These are phyloP conservation scores for Usnea hakonensis DNA, from an alignment of 495 filamentous ascomycete species.

Conservation along the genomic window DNA sequence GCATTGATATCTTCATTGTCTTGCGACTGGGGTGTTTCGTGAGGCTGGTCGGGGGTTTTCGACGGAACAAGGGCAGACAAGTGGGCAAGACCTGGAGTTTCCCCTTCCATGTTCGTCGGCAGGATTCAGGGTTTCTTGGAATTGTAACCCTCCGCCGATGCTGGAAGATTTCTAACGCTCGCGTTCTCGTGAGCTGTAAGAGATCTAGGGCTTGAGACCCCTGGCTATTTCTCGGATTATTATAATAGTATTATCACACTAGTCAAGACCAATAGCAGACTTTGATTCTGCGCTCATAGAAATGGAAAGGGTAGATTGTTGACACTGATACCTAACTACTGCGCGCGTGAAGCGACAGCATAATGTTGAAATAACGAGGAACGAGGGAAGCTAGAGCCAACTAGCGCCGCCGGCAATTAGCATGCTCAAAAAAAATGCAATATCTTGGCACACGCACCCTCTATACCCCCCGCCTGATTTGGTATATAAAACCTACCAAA, in stretches of 20 bases:
- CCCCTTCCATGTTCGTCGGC: constrained; percentile 40
- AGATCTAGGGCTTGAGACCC: background rate
- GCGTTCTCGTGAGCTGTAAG: background rate
- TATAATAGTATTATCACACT: background rate
- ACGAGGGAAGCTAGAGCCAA: too few relatives aligned
- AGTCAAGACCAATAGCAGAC: background rate
- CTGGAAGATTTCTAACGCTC: background rate
- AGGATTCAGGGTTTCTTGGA: background rate
- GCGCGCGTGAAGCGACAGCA: background rate
- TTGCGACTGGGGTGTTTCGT: constrained; percentile 12
- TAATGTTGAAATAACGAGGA: too few relatives aligned
- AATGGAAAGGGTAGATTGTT: background rate
- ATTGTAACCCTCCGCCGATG: background rate
- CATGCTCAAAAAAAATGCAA: too few relatives aligned
- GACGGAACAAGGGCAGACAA: constrained; percentile 29
- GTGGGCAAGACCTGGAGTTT: constrained; percentile 38
- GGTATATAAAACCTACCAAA: too few relatives aligned
- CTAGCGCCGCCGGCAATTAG: too few relatives aligned
- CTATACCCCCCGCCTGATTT: too few relatives aligned
- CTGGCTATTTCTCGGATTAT: background rate
- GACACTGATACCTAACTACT: background rate
- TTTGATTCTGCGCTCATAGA: background rate
- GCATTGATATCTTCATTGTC: background rate
- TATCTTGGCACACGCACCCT: too few relatives aligned
- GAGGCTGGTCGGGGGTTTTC: constrained; percentile 6